phyloP scores from a whole-genome alignment of 176 grass and related monocot genomes.

The Zoysia japonica region DNA sequence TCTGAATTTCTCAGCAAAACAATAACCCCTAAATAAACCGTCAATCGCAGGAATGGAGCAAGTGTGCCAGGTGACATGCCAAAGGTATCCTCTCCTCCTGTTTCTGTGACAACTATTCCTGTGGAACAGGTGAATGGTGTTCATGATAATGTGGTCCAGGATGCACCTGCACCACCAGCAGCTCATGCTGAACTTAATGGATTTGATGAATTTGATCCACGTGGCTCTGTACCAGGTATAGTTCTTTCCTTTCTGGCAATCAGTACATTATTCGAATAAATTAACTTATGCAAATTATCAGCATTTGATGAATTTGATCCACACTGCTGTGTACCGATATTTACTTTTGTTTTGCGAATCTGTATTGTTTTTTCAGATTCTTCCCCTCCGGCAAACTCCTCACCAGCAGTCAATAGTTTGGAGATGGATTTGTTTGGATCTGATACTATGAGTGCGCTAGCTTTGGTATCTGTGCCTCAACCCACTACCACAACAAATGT shows the following conservation, averaged over 20 bases:
- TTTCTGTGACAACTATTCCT: constrained; percentile 28
- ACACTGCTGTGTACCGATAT: neutral
- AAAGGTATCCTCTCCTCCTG: constrained; percentile 44
- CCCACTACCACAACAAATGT: constrained; percentile 45
- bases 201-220: constrained; percentile 99
- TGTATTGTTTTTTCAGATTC: constrained; percentile 26
- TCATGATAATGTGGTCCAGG: constrained; percentile 37
- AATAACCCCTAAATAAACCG: constrained; percentile 26
- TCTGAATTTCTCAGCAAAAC: constrained; percentile 16
- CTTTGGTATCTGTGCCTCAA: constrained; percentile 76
- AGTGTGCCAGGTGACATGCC: constrained; percentile 42
- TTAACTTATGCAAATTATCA: constrained; percentile 20
- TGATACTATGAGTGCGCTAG: constrained; percentile 69
- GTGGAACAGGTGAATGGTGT: constrained; percentile 37
- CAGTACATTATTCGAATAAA: constrained; percentile 17
- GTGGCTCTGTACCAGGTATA: constrained; percentile 76
- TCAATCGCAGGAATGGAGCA: constrained; percentile 68
- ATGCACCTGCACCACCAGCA: constrained; percentile 44
- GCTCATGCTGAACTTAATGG: constrained; percentile 48
- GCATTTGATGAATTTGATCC: neutral
- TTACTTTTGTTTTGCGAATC: constrained; percentile 11
- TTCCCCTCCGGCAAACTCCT: constrained; percentile 43
- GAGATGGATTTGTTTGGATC: constrained; percentile 96
- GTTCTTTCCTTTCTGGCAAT: constrained; percentile 7
- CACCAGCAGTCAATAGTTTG: constrained; percentile 56